phyloP scores from a whole-genome alignment of 192 early-diverging fungal genomes.

The Bifiguratus adelaidae region DNA sequence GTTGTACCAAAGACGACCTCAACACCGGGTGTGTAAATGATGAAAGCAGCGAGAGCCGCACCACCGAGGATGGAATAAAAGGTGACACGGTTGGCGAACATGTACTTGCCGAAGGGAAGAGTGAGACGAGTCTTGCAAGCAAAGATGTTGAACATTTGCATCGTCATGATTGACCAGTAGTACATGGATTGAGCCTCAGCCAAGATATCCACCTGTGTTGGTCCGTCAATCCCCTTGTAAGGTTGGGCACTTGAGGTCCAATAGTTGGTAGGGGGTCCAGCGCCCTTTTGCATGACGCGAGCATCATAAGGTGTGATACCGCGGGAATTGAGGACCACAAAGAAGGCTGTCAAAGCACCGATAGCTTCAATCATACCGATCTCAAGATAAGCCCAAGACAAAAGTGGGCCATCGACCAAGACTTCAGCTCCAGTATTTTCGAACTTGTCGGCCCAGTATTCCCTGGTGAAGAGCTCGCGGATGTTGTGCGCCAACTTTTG shows the following conservation, averaged over 20 bases:
- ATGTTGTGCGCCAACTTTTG: slow-evolving; percentile 14
- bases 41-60: slow-evolving; percentile 47
- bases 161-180: slow-evolving; percentile 71
- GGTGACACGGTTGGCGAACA: slow-evolving; percentile 66
- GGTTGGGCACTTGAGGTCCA: slow-evolving; percentile 29
- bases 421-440: slow-evolving; percentile 72
- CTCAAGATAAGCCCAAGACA: slow-evolving; percentile 85
- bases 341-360: slow-evolving; percentile 62
- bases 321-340: slow-evolving; percentile 61
- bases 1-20: slow-evolving; percentile 63
- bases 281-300: slow-evolving; percentile 40
- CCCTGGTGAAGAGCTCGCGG: slow-evolving; percentile 32
- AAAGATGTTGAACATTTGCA: slow-evolving; percentile 94
- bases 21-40: slow-evolving; percentile 81
- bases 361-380: slow-evolving; percentile 69
- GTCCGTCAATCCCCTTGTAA: slow-evolving; percentile 32
- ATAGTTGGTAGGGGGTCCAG: slow-evolving; percentile 23
- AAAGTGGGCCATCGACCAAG: slow-evolving; percentile 70
- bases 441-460: slow-evolving; percentile 53
- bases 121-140: slow-evolving; percentile 74
- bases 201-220: slow-evolving; percentile 52
- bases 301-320: slow-evolving; percentile 55
- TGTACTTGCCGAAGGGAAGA: slow-evolving; percentile 69
- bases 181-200: slow-evolving; percentile 69
- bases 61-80: slow-evolving; percentile 68